phyloP scores from a whole-genome alignment of 805 yeast species.

The Groenewaldozyma salmanticensis region DNA sequence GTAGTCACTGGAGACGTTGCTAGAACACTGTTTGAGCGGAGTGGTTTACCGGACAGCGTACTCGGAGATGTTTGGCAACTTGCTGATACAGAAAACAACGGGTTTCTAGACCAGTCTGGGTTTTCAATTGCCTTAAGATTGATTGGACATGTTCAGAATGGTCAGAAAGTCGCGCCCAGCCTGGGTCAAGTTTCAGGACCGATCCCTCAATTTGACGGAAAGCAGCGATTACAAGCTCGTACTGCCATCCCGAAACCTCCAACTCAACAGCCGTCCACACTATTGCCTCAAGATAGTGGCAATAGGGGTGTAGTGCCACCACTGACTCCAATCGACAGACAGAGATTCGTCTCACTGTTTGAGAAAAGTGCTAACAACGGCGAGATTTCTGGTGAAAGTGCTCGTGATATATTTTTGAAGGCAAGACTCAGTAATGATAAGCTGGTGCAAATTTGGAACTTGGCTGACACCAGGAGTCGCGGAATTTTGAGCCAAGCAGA shows the following conservation, averaged over 20 bases:
- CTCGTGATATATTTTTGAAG: slow-evolving; percentile 78
- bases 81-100: slow-evolving; percentile 84
- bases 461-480: slow-evolving; percentile 65
- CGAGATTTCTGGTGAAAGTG: slow-evolving; percentile 63
- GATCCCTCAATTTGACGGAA: slow-evolving; percentile 46
- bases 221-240: slow-evolving; percentile 7
- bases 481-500: slow-evolving; percentile 69
- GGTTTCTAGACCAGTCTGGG: slow-evolving; percentile 70
- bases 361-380: slow-evolving; percentile 54
- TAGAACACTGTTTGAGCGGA: slow-evolving; percentile 70
- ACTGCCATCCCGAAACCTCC: background rate
- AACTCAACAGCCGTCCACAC: slow-evolving; percentile 6
- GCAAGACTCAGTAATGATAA: slow-evolving; percentile 73
- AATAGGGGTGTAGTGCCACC: slow-evolving; percentile 23
- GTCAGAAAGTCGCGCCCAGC: slow-evolving; percentile 45
- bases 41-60: slow-evolving; percentile 67
- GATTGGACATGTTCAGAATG: slow-evolving; percentile 78
- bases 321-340: slow-evolving; percentile 26
- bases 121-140: slow-evolving; percentile 82
- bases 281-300: slow-evolving; percentile 16
- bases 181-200: slow-evolving; percentile 51
- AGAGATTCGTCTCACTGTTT: slow-evolving; percentile 40
- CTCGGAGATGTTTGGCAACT: slow-evolving; percentile 91
- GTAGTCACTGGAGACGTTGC: slow-evolving; percentile 83
- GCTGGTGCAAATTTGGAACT: slow-evolving; percentile 80